Evolutionary conservation across 305 asterid genomes (phyloP), one percentile per base, ranked within the genome.

Genomic region (Ilex paraguariensis): DNA sequence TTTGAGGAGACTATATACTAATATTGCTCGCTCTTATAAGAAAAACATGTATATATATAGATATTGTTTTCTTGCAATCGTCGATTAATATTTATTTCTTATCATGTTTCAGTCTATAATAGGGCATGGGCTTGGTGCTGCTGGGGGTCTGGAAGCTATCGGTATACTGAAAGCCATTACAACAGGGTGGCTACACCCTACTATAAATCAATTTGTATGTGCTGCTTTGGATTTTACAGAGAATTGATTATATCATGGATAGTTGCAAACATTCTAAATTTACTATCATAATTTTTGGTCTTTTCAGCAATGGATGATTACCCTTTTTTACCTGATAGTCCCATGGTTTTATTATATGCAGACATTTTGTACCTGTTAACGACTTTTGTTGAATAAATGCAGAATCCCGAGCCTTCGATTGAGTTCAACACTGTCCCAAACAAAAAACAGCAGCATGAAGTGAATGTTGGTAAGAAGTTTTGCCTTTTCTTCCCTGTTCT

Each of bases 71-170:
- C 31, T 33, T 46, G 30, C 14, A n/a, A 30, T 51, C 14, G 14
- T 31, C 30, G 42, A 31, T 51, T 42, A 12, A 61, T 46, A 12
- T 13, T 73, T 51, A 46, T 14, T 28, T 54, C 46, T 66, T 63
- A 8, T 3, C 15, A 33, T 64, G 28, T 56, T 68, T 31, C 88
- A 90, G 97, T 90, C 96, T 48, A 84, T 90, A 90, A 90, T 91
- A 55, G 97, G 97, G 54, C 97, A 91, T 62, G 83, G 96, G 48
- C 87, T 91, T 59, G 97, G 96, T 60, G 97, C 97, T 66, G 88
- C 96, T 56, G 96, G 97, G 50, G 97, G 96, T 45, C 73, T 91
- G 66, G 96, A 91, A 82, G 96, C 97, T 62, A 88, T 91, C 69
- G 97, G 91, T 65, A 70, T 90, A 49, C 72, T 91, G 49, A 88